These are phyloP conservation scores for Rhinocladiella similis DNA, from an alignment of 2,329 filamentous ascomycete species.

Conservation along the genomic window DNA sequence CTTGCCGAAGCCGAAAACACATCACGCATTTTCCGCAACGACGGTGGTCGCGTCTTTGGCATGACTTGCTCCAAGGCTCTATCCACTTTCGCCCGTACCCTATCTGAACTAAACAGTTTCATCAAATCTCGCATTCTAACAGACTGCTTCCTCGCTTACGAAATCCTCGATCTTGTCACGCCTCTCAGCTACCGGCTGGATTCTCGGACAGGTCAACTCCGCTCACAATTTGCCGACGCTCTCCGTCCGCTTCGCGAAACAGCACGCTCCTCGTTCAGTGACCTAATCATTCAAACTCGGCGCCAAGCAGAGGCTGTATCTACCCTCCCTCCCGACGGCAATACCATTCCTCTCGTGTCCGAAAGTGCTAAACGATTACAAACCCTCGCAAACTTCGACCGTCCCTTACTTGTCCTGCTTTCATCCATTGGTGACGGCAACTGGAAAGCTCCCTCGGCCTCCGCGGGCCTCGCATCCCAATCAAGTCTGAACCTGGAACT, in stretches of 20 bases:
- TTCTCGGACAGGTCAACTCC: constrained; percentile 79
- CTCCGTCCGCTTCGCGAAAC: constrained; percentile 90
- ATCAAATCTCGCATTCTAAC: constrained; percentile 83
- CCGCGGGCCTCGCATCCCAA: constrained; percentile 34
- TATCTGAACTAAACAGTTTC: constrained; percentile 85
- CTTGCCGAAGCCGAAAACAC: constrained; percentile 89
- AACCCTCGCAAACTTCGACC: constrained; percentile 81
- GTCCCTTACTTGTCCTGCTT: constrained; percentile 84
- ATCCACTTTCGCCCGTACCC: constrained; percentile 77
- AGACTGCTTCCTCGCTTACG: constrained; percentile 93
- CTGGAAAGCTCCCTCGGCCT: constrained; percentile 58
- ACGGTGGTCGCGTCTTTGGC: constrained; percentile 78
- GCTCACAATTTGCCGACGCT: constrained; percentile 77
- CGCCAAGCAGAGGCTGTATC: constrained; percentile 66
- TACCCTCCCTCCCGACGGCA: constrained; percentile 73
- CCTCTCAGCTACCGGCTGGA: constrained; percentile 77
- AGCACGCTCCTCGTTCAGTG: constrained; percentile 79
- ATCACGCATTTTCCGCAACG: constrained; percentile 80
- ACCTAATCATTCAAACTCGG: constrained; percentile 80
- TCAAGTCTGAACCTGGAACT: constrained; percentile 35
- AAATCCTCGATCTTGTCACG: constrained; percentile 88
- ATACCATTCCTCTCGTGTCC: constrained; percentile 72
- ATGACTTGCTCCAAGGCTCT: constrained; percentile 76
- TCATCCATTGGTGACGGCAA: constrained; percentile 90
- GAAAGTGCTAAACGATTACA: constrained; percentile 86